Evolutionary conservation across 495 filamentous ascomycete genomes (phyloP), one percentile per base, ranked within the genome.

Genomic region (Hyphodiscus hymeniophilus): DNA sequence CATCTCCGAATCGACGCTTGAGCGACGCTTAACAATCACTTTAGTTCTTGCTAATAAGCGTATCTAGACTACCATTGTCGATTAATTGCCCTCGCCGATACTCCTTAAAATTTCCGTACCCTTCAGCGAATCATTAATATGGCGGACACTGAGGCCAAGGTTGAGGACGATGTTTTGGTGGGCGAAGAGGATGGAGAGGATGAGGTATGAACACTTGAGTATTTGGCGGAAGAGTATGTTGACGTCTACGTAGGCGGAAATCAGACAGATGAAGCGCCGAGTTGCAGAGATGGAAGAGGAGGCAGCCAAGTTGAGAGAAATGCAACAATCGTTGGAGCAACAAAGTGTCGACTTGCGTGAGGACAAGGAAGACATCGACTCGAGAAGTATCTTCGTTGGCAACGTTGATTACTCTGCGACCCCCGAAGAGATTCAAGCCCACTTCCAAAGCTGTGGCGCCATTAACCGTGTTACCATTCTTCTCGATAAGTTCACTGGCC

Each of bases 201-300:
- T 31, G 59, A 61, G 46, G 58, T 61, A 58, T 41, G 51, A 31
- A 2, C 30, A 30, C 12, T 8, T 7, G 26, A 15, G n/a, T 7
- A 15, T 5, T 13, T 28, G n/a, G 10, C 42, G 22, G 10, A 17
- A 22, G 17, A 23, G 39, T 16, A 38, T 17, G 20, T 33, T 46
- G 24, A 18, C 38, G 16, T 10, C 21, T 24, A 4, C 5, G 3
- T 34, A 89, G 84, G 86, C 97, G 68, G 94, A 99, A 64, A 97
- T 99, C 61, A 81, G 83, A 21, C 90, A 88, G 42, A 97, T 99
- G 94, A 99, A 99, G 75, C 80, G 81, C 59, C 84, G 92, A 59
- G 91, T 99, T 24, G 88, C 89, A 51, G 94, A 99, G 70, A 99
- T 99, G 94, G 94, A 99, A 66, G 90, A 89, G 56, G 84, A 99